Conservation (phyloP, 768 basidiomycete species). For the Hydnomerulius pinastri region DNA sequence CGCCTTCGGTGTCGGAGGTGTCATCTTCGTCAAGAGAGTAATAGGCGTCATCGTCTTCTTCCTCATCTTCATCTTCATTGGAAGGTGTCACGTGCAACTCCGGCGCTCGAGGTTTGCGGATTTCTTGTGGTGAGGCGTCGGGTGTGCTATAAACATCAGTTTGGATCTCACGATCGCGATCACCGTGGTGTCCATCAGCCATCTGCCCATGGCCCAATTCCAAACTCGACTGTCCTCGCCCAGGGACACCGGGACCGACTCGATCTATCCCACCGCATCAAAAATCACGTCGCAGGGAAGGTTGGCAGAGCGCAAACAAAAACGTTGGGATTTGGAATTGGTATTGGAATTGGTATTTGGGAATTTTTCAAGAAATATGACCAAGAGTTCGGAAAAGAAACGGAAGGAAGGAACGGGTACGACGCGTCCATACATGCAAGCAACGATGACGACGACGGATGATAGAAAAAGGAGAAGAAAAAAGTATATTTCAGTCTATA, state of each 20-base stretch:
- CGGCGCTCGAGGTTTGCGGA: conserved; percentile 1
- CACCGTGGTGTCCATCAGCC: conserved; percentile 5
- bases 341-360: conserved; percentile 13
- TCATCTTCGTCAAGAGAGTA: conserved; percentile 33
- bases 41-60: conserved; percentile 36
- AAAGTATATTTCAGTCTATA: conserved; percentile 82
- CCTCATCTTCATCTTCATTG: conserved; percentile 25
- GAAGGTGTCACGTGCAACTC: conserved; percentile 12
- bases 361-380: conserved; percentile 7
- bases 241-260: not conserved
- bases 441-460: conserved; percentile 12
- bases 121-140: conserved; percentile 18
- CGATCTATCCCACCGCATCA: conserved; percentile 8
- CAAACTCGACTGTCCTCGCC: not conserved
- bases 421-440: conserved; percentile 16
- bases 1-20: conserved; percentile 19
- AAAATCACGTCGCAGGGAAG: conserved; percentile 9
- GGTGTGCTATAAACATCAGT: conserved; percentile 28
- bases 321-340: conserved; percentile 11
- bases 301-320: conserved; percentile 1
- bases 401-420: conserved; percentile 4
- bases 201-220: not conserved
- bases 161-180: conserved; percentile 4
- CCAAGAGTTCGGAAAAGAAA: not conserved
- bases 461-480: conserved; percentile 50